Evolutionary conservation across 1,284 basidiomycete genomes (phyloP), one percentile per base, ranked within the genome.

Genomic region (Fomitopsis schrenkii): DNA sequence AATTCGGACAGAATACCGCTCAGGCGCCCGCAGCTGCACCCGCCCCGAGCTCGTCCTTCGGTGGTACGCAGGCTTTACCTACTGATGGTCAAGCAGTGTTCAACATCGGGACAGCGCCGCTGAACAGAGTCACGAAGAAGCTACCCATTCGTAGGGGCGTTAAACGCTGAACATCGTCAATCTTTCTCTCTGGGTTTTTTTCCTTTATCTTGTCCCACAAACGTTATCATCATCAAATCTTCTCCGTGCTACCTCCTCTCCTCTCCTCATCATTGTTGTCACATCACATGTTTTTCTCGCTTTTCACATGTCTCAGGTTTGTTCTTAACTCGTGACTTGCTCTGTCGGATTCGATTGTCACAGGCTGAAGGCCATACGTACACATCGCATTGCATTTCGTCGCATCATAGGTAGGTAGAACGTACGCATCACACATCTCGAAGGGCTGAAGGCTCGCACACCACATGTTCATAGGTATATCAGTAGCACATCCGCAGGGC

Each of bases 81-180:
- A 46, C 68, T 35, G 68, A 69, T 40, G 67, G 66, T 14, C 38
- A 40, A 40, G 63, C 71, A 5, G 36, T 70, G 55, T 76, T 76
- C 68, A 75, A 70, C 9, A 72, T 76, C 45, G 75, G 75, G 5
- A 67, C 75, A 14, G 70, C 72, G 3, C 44, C 66, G 10, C 62
- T 64, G 38, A 50, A 60, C 9, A 66, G 75, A 5, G 64, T 57
- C 19, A 64, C 72, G 41, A 76, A 72, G 71, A 74, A 72, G 55
- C 64, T 76, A 53, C 75, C 75, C 9, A 73, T 55, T 55, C 72
- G 74, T 30, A 59, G 72, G 17, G 68, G 67, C 46, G 68, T 61
- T 40, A 70, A 71, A 54, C 72, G 71, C 36, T 72, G 61, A 67
- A 53, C 14, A 22, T 57, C 46, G 14, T 48, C 53, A 48, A 12